Evolutionary conservation across 371 early-diverging fungal species (phyloP).

Genomic region (Dichotomocladium elegans): DNA sequence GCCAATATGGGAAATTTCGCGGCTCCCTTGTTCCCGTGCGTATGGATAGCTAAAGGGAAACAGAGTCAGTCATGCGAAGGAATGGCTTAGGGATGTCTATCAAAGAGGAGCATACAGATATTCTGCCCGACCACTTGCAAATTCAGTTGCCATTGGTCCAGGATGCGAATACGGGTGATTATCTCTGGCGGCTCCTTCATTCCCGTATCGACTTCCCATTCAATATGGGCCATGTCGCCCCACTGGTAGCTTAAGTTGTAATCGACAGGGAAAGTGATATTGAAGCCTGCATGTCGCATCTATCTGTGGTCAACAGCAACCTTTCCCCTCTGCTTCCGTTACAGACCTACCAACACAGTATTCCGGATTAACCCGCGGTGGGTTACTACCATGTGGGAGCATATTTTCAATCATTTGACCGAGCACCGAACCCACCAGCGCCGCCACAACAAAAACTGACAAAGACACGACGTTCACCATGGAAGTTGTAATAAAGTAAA

Average conservation of each 20-base stretch:
- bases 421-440: too few relatives aligned
- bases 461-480: too few relatives aligned
- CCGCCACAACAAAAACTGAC: too few relatives aligned
- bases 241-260: conserved; percentile 13
- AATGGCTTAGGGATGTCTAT: too few relatives aligned
- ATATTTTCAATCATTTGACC: too few relatives aligned
- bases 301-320: background rate
- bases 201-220: conserved; percentile 21
- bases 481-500: too few relatives aligned
- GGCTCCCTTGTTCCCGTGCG: conserved; percentile 15
- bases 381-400: conserved; percentile 2
- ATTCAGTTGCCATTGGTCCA: conserved; percentile 24
- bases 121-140: conserved; percentile 25
- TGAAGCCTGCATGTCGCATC: conserved; percentile 9
- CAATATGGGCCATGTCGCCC: conserved; percentile 15
- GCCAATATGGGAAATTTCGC: conserved; percentile 16
- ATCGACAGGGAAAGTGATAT: conserved; percentile 21
- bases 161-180: conserved; percentile 28
- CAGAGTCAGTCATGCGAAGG: background rate
- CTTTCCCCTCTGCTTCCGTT: too few relatives aligned
- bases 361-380: conserved; percentile 5
- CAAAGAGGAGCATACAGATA: conserved; percentile 14
- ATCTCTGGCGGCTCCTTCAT: conserved; percentile 19
- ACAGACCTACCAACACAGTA: conserved; percentile 8
- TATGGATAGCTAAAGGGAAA: conserved; percentile 13